Evolutionary conservation across 208 protist genomes (phyloP), one percentile per base, ranked within the genome.

Genomic region (Trypanosoma caninum): DNA sequence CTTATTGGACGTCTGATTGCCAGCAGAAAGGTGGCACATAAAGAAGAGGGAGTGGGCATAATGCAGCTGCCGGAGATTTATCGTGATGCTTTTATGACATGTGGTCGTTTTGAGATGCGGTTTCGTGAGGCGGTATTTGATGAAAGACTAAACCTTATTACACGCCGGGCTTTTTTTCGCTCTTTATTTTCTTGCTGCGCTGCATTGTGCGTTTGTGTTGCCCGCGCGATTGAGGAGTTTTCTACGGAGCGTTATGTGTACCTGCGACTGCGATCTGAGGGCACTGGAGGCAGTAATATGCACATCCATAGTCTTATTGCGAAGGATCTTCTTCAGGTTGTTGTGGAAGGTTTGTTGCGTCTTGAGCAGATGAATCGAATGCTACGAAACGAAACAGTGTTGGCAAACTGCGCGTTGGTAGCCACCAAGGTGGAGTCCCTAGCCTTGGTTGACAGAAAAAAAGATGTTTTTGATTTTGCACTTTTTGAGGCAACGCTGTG

Each of bases 291-390:
- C 28, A 70, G 60, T 54, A 65, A 63, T 20, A 34, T 68, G 18
- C 65, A 56, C 35, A 68, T 66, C 28, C 37, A 65, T 47, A 52
- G 72, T 30, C 59, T 68, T 10, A 52, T 61, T 34, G 59, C 71
- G 9, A 83, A 88, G 59, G 76, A 87, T 38, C 65, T 89, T 7
- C 68, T 91, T 52, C 82, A 88, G 63, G 76, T 89, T 3, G 76
- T 84, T 1, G 80, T 90, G 38, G 84, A 94, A 52, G 84, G 87
- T 3, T 58, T 94, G 0, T 54, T 91, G 62, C 70, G 73, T 7
- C 69, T 94, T 23, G 87, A 94, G 72, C 76, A 89, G 53, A 61
- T 85, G 37, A 81, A 63, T 62, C 41, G 68, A 0, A 59, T 74
- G 8, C 42, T 85, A 31, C 59, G 55, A 34, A 60, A 55, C 53